These are phyloP conservation scores for Hygrophorus russula DNA, from an alignment of 768 basidiomycete genomes.

Conservation along the genomic window DNA sequence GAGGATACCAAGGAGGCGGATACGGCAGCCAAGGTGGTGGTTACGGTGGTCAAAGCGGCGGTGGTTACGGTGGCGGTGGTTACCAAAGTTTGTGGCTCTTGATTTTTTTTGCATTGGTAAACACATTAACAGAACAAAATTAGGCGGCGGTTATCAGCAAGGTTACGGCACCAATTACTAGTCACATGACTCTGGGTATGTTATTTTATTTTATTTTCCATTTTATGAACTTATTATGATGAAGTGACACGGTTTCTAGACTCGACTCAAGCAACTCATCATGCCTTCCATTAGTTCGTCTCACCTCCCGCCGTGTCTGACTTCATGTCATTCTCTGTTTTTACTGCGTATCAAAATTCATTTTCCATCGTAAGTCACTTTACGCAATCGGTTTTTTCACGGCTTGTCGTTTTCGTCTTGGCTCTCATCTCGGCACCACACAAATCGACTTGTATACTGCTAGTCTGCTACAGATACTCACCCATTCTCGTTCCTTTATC, in stretches of 20 bases:
- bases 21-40: conserved; percentile 14
- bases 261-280: not conserved
- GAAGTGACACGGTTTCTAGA: not conserved
- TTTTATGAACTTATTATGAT: no score
- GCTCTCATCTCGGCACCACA: not conserved
- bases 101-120: not conserved
- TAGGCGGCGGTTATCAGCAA: conserved; percentile 4
- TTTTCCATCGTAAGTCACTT: not conserved
- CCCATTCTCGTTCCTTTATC: not conserved
- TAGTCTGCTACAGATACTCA: not conserved
- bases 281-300: not conserved
- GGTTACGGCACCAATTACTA: not conserved
- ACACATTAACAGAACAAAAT: not conserved
- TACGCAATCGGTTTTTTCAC: not conserved
- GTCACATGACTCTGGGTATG: no score
- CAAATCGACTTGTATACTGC: not conserved
- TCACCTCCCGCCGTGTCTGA: not conserved
- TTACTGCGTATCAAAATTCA: not conserved
- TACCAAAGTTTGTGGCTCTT: conserved; percentile 10
- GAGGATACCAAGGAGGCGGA: conserved; percentile 13
- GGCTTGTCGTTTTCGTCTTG: not conserved
- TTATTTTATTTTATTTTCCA: not conserved
- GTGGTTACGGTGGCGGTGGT: conserved; percentile 19
- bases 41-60: conserved; percentile 12
- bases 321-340: not conserved